Evolutionary conservation across 208 protist genomes (phyloP), one percentile per base, ranked within the genome.

Genomic region (Leishmania martiniquensis): DNA sequence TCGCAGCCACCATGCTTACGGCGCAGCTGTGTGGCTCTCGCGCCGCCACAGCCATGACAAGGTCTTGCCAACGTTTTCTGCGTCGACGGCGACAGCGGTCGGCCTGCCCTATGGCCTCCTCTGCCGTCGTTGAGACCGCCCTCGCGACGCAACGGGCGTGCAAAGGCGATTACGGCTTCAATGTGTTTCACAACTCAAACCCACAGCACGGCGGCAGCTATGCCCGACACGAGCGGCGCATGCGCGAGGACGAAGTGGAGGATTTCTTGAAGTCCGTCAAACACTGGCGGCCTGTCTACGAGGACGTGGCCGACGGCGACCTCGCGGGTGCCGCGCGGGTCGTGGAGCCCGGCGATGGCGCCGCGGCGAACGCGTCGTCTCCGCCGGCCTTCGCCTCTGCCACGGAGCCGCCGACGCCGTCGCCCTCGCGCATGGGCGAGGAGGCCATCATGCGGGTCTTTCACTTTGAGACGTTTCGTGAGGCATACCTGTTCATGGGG

Each of bases 131-230:
- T 37, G 20, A 20, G 49, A 22, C n/a, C 15, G 4, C 72, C 2
- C 67, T 78, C 47, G 57, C 29, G 4, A 52, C 49, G 0, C 72
- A 81, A 59, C 81, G 76, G 15, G n/a, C 34, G 7, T 9, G 6
- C 20, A 92, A 91, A 65, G 92, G 92, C 0, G 92, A 96, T 73
- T 94, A 94, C 85, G 90, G 88, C 57, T 94, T 94, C 70, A 94
- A 93, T 69, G 85, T 94, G 1, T 94, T 96, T 77, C 93, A 96
- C 80, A 94, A 95, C 85, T 92, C 86, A 34, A 96, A 96, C 85
- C 93, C 93, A 57, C 90, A 96, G 78, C 91, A 96, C 66, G 93
- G 93, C 59, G 93, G 88, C 65, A 91, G 87, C 47, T 96, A 96
- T 80, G 89, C 90, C 39, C 83, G 89, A 15, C 91, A 95, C 75